These are phyloP conservation scores for Purpureocillium takamizusanense DNA, from an alignment of 2,329 filamentous ascomycete species.

Conservation along the genomic window DNA sequence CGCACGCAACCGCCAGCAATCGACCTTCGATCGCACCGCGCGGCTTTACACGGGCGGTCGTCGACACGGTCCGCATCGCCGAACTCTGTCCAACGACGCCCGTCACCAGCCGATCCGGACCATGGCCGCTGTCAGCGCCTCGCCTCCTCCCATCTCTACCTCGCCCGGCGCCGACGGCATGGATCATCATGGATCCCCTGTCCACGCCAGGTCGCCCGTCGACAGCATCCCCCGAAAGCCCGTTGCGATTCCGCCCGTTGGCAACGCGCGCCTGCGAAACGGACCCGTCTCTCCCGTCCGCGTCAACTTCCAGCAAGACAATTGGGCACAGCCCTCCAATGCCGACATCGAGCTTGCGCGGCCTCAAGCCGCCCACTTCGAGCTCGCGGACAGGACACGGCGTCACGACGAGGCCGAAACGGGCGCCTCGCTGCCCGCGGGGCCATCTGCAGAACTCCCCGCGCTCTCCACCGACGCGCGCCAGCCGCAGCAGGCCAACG, in stretches of 20 bases:
- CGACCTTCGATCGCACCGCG: background rate
- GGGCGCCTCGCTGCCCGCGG: background rate
- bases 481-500: conserved; percentile 2
- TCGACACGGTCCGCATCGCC: background rate
- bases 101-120: conserved; percentile 4
- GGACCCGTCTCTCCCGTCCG: conserved; percentile 47
- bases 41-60: background rate
- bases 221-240: conserved; percentile 22
- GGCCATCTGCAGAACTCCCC: background rate
- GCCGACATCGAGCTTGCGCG: conserved; percentile 38
- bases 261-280: conserved; percentile 34
- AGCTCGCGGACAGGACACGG: conserved; percentile 9
- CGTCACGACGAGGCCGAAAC: too few relatives aligned
- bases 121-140: conserved; percentile 26
- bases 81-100: background rate
- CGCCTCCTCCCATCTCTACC: conserved; percentile 21
- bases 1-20: too few relatives aligned
- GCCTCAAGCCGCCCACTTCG: conserved; percentile 14
- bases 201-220: conserved; percentile 7
- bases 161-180: conserved; percentile 14
- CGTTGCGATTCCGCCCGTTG: conserved; percentile 19
- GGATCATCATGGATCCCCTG: conserved; percentile 6
- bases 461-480: background rate
- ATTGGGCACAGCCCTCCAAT: conserved; percentile 43
- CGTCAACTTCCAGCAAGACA: conserved; percentile 43